These are phyloP conservation scores for Ogataea sp. DNA, from an alignment of 805 yeast genomes.

Conservation along the genomic window DNA sequence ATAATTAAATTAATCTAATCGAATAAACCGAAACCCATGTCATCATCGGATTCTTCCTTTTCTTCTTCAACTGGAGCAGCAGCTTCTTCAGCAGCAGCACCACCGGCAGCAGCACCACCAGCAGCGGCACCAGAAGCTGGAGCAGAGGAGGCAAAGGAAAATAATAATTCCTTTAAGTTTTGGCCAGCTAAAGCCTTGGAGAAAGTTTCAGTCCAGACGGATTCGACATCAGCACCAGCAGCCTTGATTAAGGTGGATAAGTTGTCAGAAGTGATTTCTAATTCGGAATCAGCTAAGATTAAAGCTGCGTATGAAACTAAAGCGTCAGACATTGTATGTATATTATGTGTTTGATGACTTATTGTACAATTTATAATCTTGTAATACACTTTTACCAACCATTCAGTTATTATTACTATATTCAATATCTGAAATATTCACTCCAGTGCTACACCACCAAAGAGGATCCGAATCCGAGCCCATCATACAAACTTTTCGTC, in stretches of 20 bases:
- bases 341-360: neutral
- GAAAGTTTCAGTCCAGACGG: constrained; percentile 81
- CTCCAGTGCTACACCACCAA: too few relatives aligned
- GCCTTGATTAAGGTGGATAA: constrained; percentile 68
- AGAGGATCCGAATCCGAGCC: too few relatives aligned
- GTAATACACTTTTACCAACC: too few relatives aligned
- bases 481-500: too few relatives aligned
- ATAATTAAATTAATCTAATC: constrained; percentile 52
- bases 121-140: constrained; percentile 68
- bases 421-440: too few relatives aligned
- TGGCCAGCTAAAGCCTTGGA: constrained; percentile 84
- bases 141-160: constrained; percentile 60
- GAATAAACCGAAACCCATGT: constrained; percentile 94
- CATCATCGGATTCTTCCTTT: constrained; percentile 61
- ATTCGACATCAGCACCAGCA: constrained; percentile 77
- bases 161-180: constrained; percentile 67
- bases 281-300: constrained; percentile 94
- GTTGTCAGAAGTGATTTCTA: constrained; percentile 81
- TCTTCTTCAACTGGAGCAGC: constrained; percentile 52
- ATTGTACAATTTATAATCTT: too few relatives aligned
- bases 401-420: too few relatives aligned
- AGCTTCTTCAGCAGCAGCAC: constrained; percentile 56
- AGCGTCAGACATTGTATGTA: constrained; percentile 73
- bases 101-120: constrained; percentile 52
- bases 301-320: constrained; percentile 97